Conservation (phyloP, 345 rosid genomes). For the Capsella bursapastoris region DNA sequence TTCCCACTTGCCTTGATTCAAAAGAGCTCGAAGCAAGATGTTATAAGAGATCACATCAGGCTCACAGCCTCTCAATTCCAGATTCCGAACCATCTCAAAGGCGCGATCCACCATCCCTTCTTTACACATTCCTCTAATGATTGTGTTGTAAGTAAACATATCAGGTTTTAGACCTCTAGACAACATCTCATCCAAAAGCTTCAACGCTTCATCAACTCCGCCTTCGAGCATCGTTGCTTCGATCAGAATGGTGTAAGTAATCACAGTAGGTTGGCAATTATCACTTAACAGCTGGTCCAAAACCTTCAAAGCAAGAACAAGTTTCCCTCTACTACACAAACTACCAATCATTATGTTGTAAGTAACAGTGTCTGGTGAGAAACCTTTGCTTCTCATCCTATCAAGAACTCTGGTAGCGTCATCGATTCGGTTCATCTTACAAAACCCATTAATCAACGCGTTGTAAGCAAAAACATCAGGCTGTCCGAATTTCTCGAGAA, state of each 20-base stretch:
- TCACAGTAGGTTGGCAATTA: constrained; percentile 67
- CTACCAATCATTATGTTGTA: constrained; percentile 82
- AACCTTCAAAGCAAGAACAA: constrained; percentile 63
- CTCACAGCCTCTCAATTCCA: constrained; percentile 59
- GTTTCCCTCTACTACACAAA: constrained; percentile 71
- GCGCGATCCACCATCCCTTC: constrained; percentile 66
- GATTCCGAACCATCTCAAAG: constrained; percentile 55
- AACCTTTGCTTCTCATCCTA: constrained; percentile 73
- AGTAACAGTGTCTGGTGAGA: constrained; percentile 75
- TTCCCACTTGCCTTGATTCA: constrained; percentile 73
- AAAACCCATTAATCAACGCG: constrained; percentile 80
- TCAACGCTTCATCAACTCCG: constrained; percentile 62
- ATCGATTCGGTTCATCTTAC: constrained; percentile 73
- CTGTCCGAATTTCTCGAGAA: constrained; percentile 66
- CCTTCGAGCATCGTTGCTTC: constrained; percentile 71
- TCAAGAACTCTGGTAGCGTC: constrained; percentile 62
- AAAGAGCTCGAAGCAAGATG: constrained; percentile 60
- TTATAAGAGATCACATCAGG: constrained; percentile 79
- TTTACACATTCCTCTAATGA: constrained; percentile 78
- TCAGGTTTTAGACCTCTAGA: constrained; percentile 68
- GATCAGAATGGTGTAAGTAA: constrained; percentile 85
- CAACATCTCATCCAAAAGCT: constrained; percentile 87
- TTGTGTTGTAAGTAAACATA: constrained; percentile 68
- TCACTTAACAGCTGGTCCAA: constrained; percentile 67
- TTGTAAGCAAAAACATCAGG: constrained; percentile 87